Conservation (phyloP, 495 filamentous ascomycete species). For the Pseudotulostoma volvatum region DNA sequence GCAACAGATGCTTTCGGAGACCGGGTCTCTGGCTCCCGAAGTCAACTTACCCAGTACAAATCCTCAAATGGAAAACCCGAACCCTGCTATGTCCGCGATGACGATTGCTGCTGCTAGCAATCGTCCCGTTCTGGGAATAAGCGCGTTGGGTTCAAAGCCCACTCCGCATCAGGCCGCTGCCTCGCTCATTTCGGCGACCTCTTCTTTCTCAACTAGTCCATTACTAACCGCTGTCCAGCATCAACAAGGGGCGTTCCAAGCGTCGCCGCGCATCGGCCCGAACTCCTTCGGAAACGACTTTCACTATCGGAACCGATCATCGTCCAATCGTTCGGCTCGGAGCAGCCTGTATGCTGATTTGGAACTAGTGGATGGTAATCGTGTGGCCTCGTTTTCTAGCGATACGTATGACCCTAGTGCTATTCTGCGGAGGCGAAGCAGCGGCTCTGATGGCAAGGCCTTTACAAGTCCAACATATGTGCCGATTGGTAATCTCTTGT, state of each 20-base stretch:
- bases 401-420: constrained; percentile 21
- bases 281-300: constrained; percentile 21
- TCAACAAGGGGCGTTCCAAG: constrained; percentile 10
- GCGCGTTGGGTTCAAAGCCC: constrained; percentile 23
- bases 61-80: constrained; percentile 14
- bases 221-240: constrained; percentile 22
- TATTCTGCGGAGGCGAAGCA: constrained; percentile 16
- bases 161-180: constrained; percentile 27
- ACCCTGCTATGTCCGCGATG: constrained; percentile 9
- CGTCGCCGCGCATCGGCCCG: constrained; percentile 19
- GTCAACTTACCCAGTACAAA: constrained; percentile 33
- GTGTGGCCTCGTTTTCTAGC: constrained; percentile 18
- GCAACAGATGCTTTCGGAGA: constrained; percentile 29
- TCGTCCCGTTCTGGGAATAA: constrained; percentile 25
- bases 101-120: constrained; percentile 18
- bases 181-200: constrained; percentile 17
- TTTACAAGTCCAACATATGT: constrained; percentile 15
- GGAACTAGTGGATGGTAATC: constrained; percentile 23
- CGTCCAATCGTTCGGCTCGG: constrained; percentile 30
- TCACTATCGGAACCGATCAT: constrained; percentile 26
- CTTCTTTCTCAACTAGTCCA: constrained; percentile 27
- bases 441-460: constrained; percentile 21
- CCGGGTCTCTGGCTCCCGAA: constrained; percentile 32
- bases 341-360: constrained; percentile 25
- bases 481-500: constrained; percentile 22